A percentile compares a stretch with the other conserved stretches of the same genome.
Conservation (phyloP, 371 early-diverging fungal genomes). For the Mortierella sp. region DNA sequence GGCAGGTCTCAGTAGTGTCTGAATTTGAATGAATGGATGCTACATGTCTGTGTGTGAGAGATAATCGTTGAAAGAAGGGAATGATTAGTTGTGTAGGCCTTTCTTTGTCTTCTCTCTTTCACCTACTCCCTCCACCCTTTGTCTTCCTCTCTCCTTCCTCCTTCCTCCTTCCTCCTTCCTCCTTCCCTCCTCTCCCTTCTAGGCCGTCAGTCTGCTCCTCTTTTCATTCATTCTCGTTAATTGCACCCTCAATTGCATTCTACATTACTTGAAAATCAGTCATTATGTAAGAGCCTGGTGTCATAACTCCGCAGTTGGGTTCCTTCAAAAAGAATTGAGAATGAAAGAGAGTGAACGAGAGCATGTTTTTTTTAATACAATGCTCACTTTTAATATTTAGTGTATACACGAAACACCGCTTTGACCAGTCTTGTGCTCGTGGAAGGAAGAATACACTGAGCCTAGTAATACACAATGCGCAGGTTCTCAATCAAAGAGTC, state of each 20-base stretch:
- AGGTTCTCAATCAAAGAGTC: conserved; percentile 49
- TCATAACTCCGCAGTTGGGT: no score
- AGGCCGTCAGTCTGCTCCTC: no score
- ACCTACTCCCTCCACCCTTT: neutral
- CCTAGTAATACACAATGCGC: conserved; percentile 21
- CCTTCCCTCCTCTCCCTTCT: neutral
- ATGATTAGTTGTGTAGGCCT: no score
- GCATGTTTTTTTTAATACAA: neutral
- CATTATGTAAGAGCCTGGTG: no score
- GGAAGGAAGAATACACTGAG: conserved; percentile 8
- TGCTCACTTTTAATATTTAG: neutral
- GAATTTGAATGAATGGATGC: no score
- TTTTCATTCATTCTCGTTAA: neutral
- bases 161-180: neutral
- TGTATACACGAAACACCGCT: neutral
- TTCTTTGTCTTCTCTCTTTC: neutral
- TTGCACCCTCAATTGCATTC: neutral
- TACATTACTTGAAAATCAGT: no score
- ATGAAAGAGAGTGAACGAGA: no score
- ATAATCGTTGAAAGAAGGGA: no score
- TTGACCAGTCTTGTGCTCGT: conserved; percentile 1
- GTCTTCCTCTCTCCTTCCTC: neutral
- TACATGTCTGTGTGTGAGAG: no score
- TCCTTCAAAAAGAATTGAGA: no score
- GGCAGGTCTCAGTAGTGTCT: no score